phyloP scores from a whole-genome alignment of 2,329 filamentous ascomycete genomes.

The Talaromyces atroroseus region DNA sequence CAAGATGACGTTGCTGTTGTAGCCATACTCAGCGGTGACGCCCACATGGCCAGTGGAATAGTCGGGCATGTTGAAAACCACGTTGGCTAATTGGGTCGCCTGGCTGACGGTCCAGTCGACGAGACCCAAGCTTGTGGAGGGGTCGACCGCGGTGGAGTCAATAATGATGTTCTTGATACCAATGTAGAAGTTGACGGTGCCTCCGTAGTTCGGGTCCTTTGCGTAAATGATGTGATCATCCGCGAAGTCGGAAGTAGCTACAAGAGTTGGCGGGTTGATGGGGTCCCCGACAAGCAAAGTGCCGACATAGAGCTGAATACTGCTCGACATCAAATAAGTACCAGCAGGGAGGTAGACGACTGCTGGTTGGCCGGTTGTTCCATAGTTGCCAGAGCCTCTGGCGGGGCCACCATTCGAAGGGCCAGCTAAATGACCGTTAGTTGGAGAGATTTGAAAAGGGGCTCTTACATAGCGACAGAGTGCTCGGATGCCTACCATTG shows the following conservation, averaged over 20 bases:
- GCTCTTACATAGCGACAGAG: not conserved
- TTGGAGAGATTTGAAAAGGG: not conserved
- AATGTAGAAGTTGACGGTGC: slow-evolving; percentile 28
- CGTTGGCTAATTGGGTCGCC: slow-evolving; percentile 27
- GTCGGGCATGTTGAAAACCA: slow-evolving; percentile 29
- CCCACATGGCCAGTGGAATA: slow-evolving; percentile 24
- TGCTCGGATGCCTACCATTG: slow-evolving; percentile 16
- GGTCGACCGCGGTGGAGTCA: slow-evolving; percentile 23
- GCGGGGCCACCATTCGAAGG: slow-evolving; percentile 20
- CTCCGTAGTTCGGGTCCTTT: slow-evolving; percentile 17
- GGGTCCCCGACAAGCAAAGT: slow-evolving; percentile 31
- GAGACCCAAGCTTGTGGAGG: slow-evolving; percentile 19
- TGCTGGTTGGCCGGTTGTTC: slow-evolving; percentile 25
- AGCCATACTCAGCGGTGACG: slow-evolving; percentile 14
- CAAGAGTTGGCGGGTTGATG: slow-evolving; percentile 24
- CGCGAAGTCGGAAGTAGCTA: slow-evolving; percentile 20
- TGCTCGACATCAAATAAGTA: slow-evolving; percentile 21
- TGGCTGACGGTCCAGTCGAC: slow-evolving; percentile 34
- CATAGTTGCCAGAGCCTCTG: slow-evolving; percentile 22
- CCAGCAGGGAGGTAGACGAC: slow-evolving; percentile 27
- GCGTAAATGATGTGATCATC: slow-evolving; percentile 27
- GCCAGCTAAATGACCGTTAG: slow-evolving; percentile 17
- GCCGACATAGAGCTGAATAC: slow-evolving; percentile 24
- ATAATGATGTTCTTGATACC: slow-evolving; percentile 29
- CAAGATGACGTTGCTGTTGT: slow-evolving; percentile 15